Evolutionary conservation across 208 protist species (phyloP).

Genomic region (Vickermania spadyakhi): DNA sequence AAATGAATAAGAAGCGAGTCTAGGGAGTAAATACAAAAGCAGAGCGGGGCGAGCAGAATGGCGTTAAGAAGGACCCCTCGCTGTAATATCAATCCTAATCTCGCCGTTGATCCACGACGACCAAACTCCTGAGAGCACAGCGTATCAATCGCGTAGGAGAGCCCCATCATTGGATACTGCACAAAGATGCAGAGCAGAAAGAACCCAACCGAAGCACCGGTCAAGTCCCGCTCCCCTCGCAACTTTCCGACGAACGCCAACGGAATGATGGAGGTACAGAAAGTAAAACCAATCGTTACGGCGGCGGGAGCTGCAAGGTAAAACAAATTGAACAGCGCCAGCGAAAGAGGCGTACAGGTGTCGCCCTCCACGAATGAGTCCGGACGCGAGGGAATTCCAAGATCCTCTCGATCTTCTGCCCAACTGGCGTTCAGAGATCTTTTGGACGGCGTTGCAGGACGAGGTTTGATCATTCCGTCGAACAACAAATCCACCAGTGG

Average conservation of each 20-base stretch:
- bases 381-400: not conserved
- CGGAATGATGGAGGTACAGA: constrained; percentile 63
- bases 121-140: constrained; percentile 81
- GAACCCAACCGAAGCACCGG: constrained; percentile 76
- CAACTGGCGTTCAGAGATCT: not conserved
- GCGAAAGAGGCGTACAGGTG: not conserved
- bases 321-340: constrained; percentile 18
- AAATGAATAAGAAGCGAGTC: constrained; percentile 29
- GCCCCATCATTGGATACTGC: constrained; percentile 69
- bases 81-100: constrained; percentile 68
- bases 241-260: constrained; percentile 71
- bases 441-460: not conserved
- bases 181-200: constrained; percentile 66
- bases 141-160: constrained; percentile 79
- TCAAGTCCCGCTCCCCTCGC: constrained; percentile 45
- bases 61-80: constrained; percentile 66
- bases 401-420: too few species aligned
- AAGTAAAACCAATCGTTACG: constrained; percentile 70
- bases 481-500: not conserved
- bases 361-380: not conserved
- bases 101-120: constrained; percentile 45
- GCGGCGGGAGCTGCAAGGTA: constrained; percentile 53
- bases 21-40: constrained; percentile 36
- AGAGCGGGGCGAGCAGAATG: constrained; percentile 44
- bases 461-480: not conserved